Evolutionary conservation across 2,329 filamentous ascomycete species (phyloP).

Genomic region (Coleophoma crateriformis): DNA sequence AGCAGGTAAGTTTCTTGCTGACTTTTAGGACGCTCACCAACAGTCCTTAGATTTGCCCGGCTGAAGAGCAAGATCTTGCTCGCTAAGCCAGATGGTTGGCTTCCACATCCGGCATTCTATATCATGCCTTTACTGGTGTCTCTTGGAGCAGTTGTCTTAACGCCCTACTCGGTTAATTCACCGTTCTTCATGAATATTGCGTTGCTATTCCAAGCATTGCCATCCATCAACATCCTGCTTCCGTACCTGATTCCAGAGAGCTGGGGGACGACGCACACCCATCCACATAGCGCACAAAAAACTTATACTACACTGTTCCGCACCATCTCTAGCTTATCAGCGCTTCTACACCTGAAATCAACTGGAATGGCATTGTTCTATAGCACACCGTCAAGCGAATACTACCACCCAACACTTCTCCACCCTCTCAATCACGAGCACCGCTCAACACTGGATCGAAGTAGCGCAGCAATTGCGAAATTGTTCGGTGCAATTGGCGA

Average conservation of each 20-base stretch:
- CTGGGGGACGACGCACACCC: conserved; percentile 40
- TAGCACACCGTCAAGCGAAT: conserved; percentile 41
- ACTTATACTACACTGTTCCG: conserved; percentile 42
- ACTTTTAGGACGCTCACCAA: not conserved
- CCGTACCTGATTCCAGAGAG: conserved; percentile 40
- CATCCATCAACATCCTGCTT: conserved; percentile 39
- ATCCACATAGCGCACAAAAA: conserved; percentile 31
- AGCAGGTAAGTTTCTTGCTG: conserved; percentile 8
- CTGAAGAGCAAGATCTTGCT: conserved; percentile 30
- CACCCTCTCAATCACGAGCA: conserved; percentile 40
- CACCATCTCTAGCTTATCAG: conserved; percentile 36
- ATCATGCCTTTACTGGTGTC: conserved; percentile 28
- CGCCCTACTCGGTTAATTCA: conserved; percentile 36
- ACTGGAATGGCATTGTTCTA: conserved; percentile 36
- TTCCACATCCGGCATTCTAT: conserved; percentile 31
- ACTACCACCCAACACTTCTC: conserved; percentile 42
- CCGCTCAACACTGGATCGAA: conserved; percentile 37
- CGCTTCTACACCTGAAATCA: conserved; percentile 39
- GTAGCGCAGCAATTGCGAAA: conserved; percentile 37
- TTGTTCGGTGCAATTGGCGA: conserved; percentile 45
- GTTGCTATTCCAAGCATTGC: conserved; percentile 30
- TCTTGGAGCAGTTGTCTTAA: conserved; percentile 29
- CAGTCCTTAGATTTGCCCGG: conserved; percentile 7
- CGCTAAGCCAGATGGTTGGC: conserved; percentile 39
- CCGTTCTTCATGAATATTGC: conserved; percentile 30